These are phyloP conservation scores for Wallacemonas sp. DNA, from an alignment of 208 protist species.

Conservation along the genomic window DNA sequence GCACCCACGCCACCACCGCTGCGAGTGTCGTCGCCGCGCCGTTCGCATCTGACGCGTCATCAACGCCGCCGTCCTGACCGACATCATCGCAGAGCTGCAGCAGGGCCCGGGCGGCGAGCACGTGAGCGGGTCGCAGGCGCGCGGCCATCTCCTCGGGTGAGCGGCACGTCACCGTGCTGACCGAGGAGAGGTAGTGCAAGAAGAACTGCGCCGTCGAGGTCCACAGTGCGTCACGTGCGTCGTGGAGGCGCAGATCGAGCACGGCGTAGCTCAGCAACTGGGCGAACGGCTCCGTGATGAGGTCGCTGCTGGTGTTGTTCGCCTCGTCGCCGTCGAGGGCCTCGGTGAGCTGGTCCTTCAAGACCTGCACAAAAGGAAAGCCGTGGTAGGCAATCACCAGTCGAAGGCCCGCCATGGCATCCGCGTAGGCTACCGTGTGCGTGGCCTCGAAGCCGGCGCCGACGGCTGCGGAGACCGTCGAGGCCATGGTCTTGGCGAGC, in stretches of 20 bases:
- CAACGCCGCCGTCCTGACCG: slow-evolving; percentile 22
- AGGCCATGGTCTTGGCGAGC: slow-evolving; percentile 33
- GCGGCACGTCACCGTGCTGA: slow-evolving; percentile 22
- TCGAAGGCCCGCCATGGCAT: slow-evolving; percentile 59
- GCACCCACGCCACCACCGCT: slow-evolving; percentile 38
- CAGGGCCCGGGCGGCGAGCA: slow-evolving; percentile 44
- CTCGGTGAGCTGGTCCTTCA: slow-evolving; percentile 34
- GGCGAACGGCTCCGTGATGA: slow-evolving; percentile 49
- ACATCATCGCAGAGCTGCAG: slow-evolving; percentile 32
- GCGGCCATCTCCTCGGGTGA: slow-evolving; percentile 36
- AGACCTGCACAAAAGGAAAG: slow-evolving; percentile 51
- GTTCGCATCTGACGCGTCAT: slow-evolving; percentile 15
- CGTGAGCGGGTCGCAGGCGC: slow-evolving; percentile 24
- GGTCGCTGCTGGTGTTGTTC: not conserved
- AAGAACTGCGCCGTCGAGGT: slow-evolving; percentile 38
- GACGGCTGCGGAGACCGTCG: slow-evolving; percentile 13
- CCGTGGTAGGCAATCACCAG: slow-evolving; percentile 60
- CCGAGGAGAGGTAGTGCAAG: slow-evolving; percentile 36
- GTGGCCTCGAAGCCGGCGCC: slow-evolving; percentile 19
- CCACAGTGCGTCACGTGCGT: slow-evolving; percentile 59
- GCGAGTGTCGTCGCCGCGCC: slow-evolving; percentile 1
- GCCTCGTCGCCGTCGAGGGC: too few relatives aligned
- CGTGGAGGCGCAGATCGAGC: slow-evolving; percentile 53
- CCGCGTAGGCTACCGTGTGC: slow-evolving; percentile 26
- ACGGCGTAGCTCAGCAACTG: slow-evolving; percentile 71